Percentiles rank a stretch among this genome's conserved stretches.
Evolutionary conservation across 164 flowering plant genomes (phyloP).

Genomic region (Buxus sempervirens): DNA sequence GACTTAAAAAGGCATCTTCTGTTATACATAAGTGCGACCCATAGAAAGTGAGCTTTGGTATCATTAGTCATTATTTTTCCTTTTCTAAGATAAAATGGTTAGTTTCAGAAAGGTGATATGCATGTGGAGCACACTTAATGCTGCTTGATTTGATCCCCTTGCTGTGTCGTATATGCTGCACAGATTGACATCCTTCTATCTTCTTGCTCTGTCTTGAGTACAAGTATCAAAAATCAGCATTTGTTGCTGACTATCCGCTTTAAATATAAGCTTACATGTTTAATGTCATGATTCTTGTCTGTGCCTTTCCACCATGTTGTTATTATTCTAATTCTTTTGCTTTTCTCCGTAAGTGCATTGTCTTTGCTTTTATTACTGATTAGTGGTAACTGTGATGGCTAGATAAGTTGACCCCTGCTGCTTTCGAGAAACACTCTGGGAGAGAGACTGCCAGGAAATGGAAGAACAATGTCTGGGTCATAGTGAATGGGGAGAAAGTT

Average conservation of each 20-base stretch:
- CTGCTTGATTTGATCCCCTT: no score
- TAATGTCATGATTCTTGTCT: not conserved
- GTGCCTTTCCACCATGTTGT: no score
- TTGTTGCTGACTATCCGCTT: not conserved
- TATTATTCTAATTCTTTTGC: not conserved
- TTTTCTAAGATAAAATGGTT: no score
- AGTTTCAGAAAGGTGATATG: no score
- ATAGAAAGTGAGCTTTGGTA: no score
- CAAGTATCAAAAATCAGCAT: not conserved
- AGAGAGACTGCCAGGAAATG: slow-evolving; percentile 81
- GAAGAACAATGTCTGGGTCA: slow-evolving; percentile 88
- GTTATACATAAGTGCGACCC: no score
- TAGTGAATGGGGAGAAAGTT: slow-evolving; percentile 72
- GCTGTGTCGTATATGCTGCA: no score
- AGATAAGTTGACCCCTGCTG: slow-evolving; percentile 84
- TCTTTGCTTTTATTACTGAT: not conserved
- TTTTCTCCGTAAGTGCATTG: not conserved
- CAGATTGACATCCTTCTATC: not conserved
- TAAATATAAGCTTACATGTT: not conserved
- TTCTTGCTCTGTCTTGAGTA: not conserved
- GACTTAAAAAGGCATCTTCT: no score
- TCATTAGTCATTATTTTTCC: no score
- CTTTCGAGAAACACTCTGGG: slow-evolving; percentile 92
- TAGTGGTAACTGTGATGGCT: slow-evolving; percentile 17
- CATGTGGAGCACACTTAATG: no score